Conservation (phyloP, 1,284 basidiomycete species). For the Agaricales sp. region DNA sequence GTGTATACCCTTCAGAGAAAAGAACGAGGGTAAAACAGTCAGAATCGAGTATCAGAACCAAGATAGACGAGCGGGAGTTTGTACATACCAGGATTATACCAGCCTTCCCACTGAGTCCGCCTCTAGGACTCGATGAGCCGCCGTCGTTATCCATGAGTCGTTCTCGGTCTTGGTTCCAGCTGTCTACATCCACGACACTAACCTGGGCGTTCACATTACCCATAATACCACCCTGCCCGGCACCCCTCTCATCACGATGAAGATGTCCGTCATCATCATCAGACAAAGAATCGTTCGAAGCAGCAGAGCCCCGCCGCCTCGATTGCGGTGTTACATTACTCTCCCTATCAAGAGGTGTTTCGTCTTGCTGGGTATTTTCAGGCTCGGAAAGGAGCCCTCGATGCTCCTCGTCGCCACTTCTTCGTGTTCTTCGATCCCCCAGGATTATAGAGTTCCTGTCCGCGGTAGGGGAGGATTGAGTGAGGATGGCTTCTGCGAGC, state of each 20-base stretch:
- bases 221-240: slow-evolving; percentile 21
- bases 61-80: slow-evolving; percentile 18
- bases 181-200: slow-evolving; percentile 28
- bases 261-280: slow-evolving; percentile 14
- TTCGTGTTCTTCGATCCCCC: slow-evolving; percentile 30
- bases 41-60: slow-evolving; percentile 6
- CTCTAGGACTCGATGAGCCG: slow-evolving; percentile 7
- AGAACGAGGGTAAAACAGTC: slow-evolving; percentile 4
- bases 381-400: slow-evolving; percentile 24
- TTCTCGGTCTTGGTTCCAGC: slow-evolving; percentile 13
- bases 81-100: slow-evolving; percentile 91
- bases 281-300: slow-evolving; percentile 13
- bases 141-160: not conserved
- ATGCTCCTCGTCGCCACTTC: slow-evolving; percentile 18
- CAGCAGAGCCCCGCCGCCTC: slow-evolving; percentile 15
- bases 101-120: slow-evolving; percentile 63
- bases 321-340: slow-evolving; percentile 22
- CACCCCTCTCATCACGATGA: too few species aligned
- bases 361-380: slow-evolving; percentile 20
- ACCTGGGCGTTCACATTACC: slow-evolving; percentile 34
- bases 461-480: slow-evolving; percentile 29
- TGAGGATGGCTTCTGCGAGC: slow-evolving; percentile 66
- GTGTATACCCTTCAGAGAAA: slow-evolving; percentile 64
- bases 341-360: too few species aligned
- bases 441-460: slow-evolving; percentile 39